Percentiles rank a stretch among this genome's conserved stretches.
Evolutionary conservation across 441 rosid genomes (phyloP).

Genomic region (Pelargonium myrrhifolium): DNA sequence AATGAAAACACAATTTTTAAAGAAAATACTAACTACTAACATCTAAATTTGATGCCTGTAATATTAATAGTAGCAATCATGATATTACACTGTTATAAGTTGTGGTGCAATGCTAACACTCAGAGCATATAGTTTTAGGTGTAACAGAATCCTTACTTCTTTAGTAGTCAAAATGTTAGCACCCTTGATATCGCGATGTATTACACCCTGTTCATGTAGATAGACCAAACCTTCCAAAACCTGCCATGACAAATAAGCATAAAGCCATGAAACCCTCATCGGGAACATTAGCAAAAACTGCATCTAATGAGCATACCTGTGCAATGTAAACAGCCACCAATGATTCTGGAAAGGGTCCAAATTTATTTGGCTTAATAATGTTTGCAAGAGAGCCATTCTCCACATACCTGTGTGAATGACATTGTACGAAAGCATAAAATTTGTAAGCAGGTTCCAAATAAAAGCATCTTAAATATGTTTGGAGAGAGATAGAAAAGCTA

Average conservation of each 20-base stretch:
- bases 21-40: not conserved
- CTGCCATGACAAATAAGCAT: constrained; percentile 34
- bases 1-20: not conserved
- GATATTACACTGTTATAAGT: not conserved
- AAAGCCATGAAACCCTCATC: constrained; percentile 11
- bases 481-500: constrained; percentile 13
- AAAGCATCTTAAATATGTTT: not conserved
- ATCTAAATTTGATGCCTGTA: not conserved
- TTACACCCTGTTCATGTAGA: constrained; percentile 97
- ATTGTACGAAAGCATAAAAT: constrained; percentile 12
- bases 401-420: constrained; percentile 60
- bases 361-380: constrained; percentile 96
- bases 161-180: constrained; percentile 96
- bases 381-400: constrained; percentile 99
- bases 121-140: not conserved
- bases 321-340: constrained; percentile 96
- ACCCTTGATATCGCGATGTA: constrained; percentile 98
- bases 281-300: constrained; percentile 14
- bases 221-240: constrained; percentile 98
- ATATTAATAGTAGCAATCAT: not conserved
- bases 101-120: constrained; percentile 2
- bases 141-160: constrained; percentile 43
- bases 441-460: constrained; percentile 13
- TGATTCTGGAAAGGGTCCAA: constrained; percentile 98
- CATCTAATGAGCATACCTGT: constrained; percentile 54